These are phyloP conservation scores for Cladosporium velox DNA, from an alignment of 2,329 filamentous ascomycete species.

Conservation along the genomic window DNA sequence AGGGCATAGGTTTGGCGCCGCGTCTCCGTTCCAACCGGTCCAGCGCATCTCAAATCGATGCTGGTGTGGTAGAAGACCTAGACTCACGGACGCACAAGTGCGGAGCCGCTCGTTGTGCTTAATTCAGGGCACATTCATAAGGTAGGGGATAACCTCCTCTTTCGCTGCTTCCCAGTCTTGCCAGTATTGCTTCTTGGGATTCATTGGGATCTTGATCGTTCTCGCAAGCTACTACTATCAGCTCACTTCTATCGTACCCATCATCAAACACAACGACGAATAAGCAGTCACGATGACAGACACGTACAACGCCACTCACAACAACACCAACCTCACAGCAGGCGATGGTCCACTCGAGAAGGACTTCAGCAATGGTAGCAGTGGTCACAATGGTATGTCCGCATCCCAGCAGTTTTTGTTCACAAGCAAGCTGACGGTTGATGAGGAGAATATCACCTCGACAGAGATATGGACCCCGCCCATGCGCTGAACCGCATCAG, in stretches of 20 bases:
- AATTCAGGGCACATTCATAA: slow-evolving; percentile 19
- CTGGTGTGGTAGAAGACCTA: slow-evolving; percentile 13
- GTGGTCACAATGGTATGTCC: slow-evolving; percentile 35
- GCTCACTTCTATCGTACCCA: neutral
- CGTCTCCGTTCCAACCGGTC: slow-evolving; percentile 19
- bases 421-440: slow-evolving; percentile 14
- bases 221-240: slow-evolving; percentile 20
- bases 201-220: slow-evolving; percentile 17
- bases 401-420: neutral
- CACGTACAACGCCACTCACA: slow-evolving; percentile 30
- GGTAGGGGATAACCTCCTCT: slow-evolving; percentile 13
- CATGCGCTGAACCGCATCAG: slow-evolving; percentile 48
- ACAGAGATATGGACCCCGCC: slow-evolving; percentile 38
- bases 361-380: slow-evolving; percentile 46
- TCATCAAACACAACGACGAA: neutral
- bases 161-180: neutral
- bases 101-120: slow-evolving; percentile 24
- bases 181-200: slow-evolving; percentile 5
- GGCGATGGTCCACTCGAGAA: slow-evolving; percentile 44
- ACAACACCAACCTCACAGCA: slow-evolving; percentile 33
- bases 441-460: slow-evolving; percentile 37
- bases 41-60: slow-evolving; percentile 10
- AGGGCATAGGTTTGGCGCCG: slow-evolving; percentile 22
- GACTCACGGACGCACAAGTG: slow-evolving; percentile 17
- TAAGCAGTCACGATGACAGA: slow-evolving; percentile 22